phyloP scores from a whole-genome alignment of 2,329 filamentous ascomycete genomes.

The Hortaea werneckii region DNA sequence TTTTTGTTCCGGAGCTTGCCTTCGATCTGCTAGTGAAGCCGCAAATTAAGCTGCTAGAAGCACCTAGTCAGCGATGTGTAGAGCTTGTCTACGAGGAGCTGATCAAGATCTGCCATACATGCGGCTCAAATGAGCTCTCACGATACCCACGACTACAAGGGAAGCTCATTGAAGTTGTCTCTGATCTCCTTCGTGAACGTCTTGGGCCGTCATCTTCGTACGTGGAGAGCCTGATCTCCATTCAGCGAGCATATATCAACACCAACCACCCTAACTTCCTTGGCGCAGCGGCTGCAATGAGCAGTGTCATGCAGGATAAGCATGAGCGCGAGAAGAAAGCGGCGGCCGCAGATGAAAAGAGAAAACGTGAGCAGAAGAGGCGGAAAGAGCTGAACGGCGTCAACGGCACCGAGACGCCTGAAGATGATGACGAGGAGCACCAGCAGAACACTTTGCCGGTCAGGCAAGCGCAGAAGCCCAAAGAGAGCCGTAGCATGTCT shows the following conservation, averaged over 20 bases:
- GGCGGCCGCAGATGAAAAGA: constrained; percentile 69
- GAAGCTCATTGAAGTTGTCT: constrained; percentile 96
- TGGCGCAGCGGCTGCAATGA: constrained; percentile 93
- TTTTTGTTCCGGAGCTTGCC: constrained; percentile 95
- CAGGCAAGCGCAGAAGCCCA: constrained; percentile 36
- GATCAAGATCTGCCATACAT: constrained; percentile 99
- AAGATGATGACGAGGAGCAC: constrained; percentile 51
- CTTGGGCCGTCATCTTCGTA: constrained; percentile 82
- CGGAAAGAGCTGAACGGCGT: constrained; percentile 67
- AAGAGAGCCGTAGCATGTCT: constrained; percentile 67
- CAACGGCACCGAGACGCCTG: constrained; percentile 62
- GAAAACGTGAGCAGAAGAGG: constrained; percentile 72
- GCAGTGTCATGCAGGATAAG: constrained; percentile 86
- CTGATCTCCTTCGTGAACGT: constrained; percentile 83
- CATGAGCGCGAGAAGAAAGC: constrained; percentile 86
- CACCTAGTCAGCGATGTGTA: constrained; percentile 90
- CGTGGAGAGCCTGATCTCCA: constrained; percentile 92
- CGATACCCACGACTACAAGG: constrained; percentile 87
- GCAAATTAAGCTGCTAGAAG: constrained; percentile 92
- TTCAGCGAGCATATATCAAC: constrained; percentile 97
- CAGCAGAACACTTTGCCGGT: constrained; percentile 44
- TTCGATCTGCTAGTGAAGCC: constrained; percentile 97
- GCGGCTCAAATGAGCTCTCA: constrained; percentile 85
- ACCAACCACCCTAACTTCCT: constrained; percentile 99
- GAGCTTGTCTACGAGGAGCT: constrained; percentile 97